Percentiles rank a stretch among this genome's conserved stretches.
Evolutionary conservation across 768 basidiomycete genomes (phyloP).

Genomic region (Mycena chlorophos): DNA sequence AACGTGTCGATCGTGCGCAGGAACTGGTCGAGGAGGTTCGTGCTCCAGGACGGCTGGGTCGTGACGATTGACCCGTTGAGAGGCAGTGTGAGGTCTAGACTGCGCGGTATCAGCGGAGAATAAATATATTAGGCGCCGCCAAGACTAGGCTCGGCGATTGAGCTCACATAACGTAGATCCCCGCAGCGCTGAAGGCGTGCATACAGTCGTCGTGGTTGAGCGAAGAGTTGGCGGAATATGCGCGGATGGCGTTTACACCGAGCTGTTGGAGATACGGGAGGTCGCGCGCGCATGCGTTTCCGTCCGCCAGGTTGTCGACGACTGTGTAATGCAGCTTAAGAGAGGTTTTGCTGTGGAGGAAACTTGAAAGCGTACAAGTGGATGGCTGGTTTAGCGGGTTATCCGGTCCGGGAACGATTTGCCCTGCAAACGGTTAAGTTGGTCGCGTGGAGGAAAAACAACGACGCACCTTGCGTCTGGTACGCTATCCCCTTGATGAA

Average conservation of each 20-base stretch:
- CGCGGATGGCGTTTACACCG: slow-evolving; percentile 78
- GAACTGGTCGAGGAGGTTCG: slow-evolving; percentile 52
- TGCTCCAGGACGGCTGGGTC: slow-evolving; percentile 58
- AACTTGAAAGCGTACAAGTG: slow-evolving; percentile 14
- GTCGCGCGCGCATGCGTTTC: slow-evolving; percentile 72
- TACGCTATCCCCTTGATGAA: slow-evolving; percentile 89
- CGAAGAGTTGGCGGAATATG: slow-evolving; percentile 82
- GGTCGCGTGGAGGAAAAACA: neutral
- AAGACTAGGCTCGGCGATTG: slow-evolving; percentile 69
- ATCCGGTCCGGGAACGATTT: slow-evolving; percentile 3
- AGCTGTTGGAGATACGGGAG: slow-evolving; percentile 74
- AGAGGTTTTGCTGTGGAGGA: slow-evolving; percentile 38
- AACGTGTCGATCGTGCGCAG: slow-evolving; percentile 58
- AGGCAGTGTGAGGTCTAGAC: slow-evolving; percentile 22
- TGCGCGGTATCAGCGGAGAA: neutral
- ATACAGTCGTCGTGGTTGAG: slow-evolving; percentile 89
- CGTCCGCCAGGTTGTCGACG: slow-evolving; percentile 74
- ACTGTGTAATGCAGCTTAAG: slow-evolving; percentile 56
- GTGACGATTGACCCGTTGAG: slow-evolving; percentile 68
- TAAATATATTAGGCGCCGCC: slow-evolving; percentile 46
- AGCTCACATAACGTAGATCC: slow-evolving; percentile 86
- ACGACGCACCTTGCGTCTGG: slow-evolving; percentile 67
- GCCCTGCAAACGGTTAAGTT: neutral
- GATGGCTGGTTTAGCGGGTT: slow-evolving; percentile 8
- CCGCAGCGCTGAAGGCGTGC: slow-evolving; percentile 69